Evolutionary conservation across 2,329 filamentous ascomycete genomes (phyloP), one percentile per base, ranked within the genome.

Genomic region (Monilinia fructicola): DNA sequence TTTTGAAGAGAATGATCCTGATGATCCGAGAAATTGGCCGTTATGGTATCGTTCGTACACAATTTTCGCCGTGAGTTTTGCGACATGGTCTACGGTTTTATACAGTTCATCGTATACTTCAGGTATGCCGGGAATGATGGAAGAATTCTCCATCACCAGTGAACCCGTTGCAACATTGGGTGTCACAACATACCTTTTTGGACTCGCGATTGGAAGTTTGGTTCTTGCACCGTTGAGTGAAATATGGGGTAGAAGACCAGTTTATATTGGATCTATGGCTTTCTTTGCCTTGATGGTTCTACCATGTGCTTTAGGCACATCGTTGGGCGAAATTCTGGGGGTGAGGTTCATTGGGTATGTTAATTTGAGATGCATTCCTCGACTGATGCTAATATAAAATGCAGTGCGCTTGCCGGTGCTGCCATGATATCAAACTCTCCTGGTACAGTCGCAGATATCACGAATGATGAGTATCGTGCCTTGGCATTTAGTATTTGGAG

Each of bases 391-490:
- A 60, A 72, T 50, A 16, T 14, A 14, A 23, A n/a, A n/a, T 46
- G 73, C 73, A 69, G 81, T 40, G 90, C 89, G 10, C 78, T 92
- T 65, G 91, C 88, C 62, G 90, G 91, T 4, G 85, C 91, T 7
- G 91, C 90, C 53, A 90, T 96, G 86, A 88, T 97, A 35, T 87
- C 88, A 16, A 96, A 96, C 75, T 87, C 90, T 1, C 92, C 93
- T 0, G 93, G 93, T 2, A 92, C 89, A 10, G 85, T 97, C 14
- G 88, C 90, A 38, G 93, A 97, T 76, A 89, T 97, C 60, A 87
- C 91, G n/a, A 83, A 84, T 18, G 91, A 94, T 55, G 87, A 96
- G 59, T 87, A 90, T 73, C 87, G 93, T 21, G 91, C 92, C 2
- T 79, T 95, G n/a, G 89, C 89, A 53, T 92, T 97, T 78, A 91